These are phyloP conservation scores for Plantago major DNA, from an alignment of 257 asterid genomes.

Conservation along the genomic window DNA sequence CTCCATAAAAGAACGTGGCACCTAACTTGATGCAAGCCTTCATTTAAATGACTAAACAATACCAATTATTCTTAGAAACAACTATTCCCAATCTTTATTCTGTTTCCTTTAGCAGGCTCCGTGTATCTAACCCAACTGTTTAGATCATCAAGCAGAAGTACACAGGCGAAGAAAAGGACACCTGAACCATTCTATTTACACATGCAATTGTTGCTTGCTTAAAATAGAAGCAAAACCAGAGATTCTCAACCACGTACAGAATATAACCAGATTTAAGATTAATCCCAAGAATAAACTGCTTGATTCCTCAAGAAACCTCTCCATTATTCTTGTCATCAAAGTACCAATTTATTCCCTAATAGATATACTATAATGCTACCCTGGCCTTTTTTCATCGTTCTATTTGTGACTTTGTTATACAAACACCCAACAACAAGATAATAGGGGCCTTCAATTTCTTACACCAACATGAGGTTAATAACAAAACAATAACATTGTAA, in stretches of 20 bases:
- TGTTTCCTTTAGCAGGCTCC: conserved; percentile 11
- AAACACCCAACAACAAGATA: background rate
- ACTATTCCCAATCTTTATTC: conserved; percentile 5
- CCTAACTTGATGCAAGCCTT: conserved; percentile 35
- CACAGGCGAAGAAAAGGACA: conserved; percentile 18
- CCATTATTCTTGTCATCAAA: conserved; percentile 1
- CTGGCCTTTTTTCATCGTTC: background rate
- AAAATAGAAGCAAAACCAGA: conserved; percentile 48
- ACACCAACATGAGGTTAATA: no score
- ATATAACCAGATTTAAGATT: conserved; percentile 27
- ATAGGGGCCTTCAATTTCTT: no score
- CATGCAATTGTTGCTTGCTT: conserved; percentile 45
- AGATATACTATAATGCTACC: conserved; percentile 12
- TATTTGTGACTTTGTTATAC: background rate
- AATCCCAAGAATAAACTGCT: conserved; percentile 16
- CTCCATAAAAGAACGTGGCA: conserved; percentile 30
- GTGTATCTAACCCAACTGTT: conserved; percentile 25
- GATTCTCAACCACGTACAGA: conserved; percentile 42
- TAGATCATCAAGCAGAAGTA: conserved; percentile 24
- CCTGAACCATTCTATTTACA: conserved; percentile 21
- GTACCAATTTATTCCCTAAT: conserved; percentile 15
- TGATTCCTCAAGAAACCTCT: conserved; percentile 19
- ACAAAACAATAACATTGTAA: no score
- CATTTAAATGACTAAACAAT: conserved; percentile 31
- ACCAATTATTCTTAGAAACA: conserved; percentile 24